Base-by-base conservation (phyloP, 495 filamentous ascomycete genomes). In the Thermochaetoides thermophila region DNA sequence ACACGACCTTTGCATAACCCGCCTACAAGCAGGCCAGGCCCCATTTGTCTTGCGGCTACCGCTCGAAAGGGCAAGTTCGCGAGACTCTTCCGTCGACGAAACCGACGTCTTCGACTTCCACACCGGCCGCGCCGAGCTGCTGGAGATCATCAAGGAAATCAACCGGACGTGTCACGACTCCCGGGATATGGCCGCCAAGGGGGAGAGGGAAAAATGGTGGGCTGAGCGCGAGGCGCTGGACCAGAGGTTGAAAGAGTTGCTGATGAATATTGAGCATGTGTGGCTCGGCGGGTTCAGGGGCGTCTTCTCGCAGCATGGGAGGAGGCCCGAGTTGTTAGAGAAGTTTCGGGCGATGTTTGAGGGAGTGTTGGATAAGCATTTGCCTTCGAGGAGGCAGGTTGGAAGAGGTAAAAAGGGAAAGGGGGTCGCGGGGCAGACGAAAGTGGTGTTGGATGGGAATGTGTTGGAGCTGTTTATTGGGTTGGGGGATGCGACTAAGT, bases 281-380 rank as follows among this genome's bases (percentile, higher is more conserved):
- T 97, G 89, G 89, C 74, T 97, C 15, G 87, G 87, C 25, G 89
- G 89, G 0, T 97, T 96, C 60, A 71, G 74, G 18, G 84, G 85
- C 14, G 75, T 97, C 1, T 91, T 97, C 50, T 86, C 81, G 5
- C 78, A 79, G 26, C 68, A 80, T 25, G 40, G 59, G 13, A 65
- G 68, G 17, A 63, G 74, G 19, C 53, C 64, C 4, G 64, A 75
- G 28, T 62, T 79, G 3, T 52, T 95, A 13, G 68, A 69, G 12
- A 66, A 69, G 13, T 96, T 97, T 45, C 72, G 80, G 17, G 69
- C 60, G 43, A 69, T 69, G 1, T 89, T 97, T 43, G 65, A 89
- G 26, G 66, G 60, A n/a, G 77, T 85, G n/a, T 63, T 97, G 8
- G 74, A 84, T 43, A 84, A 81, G 32, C 68, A 92, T 51, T 66